Evolutionary conservation across 2,329 filamentous ascomycete species (phyloP).

Genomic region (Metarhizium brunneum): DNA sequence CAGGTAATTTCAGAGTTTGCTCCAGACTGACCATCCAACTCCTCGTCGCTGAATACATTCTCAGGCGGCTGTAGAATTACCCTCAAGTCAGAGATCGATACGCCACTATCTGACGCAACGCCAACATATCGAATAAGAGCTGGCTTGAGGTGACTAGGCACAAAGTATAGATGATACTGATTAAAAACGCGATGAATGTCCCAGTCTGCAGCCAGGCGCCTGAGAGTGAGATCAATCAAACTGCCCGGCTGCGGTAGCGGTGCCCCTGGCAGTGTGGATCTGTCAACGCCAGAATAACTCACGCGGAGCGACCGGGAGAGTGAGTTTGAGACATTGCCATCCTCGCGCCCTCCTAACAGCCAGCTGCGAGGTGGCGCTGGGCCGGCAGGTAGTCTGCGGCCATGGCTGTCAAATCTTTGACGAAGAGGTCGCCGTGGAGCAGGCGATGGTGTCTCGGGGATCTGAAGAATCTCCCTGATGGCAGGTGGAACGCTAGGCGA

Average conservation of each 20-base stretch:
- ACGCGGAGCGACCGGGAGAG: constrained; percentile 13
- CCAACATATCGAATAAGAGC: constrained; percentile 43
- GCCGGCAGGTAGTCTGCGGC: constrained; percentile 45
- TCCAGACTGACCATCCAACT: constrained; percentile 14
- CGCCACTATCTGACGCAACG: constrained; percentile 31
- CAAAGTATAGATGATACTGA: constrained; percentile 43
- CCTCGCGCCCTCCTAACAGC: constrained; percentile 22
- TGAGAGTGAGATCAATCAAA: constrained; percentile 42
- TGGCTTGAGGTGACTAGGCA: constrained; percentile 44
- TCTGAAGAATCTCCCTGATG: constrained; percentile 48
- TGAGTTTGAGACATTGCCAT: constrained; percentile 8
- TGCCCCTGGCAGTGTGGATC: constrained; percentile 32
- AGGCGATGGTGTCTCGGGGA: constrained; percentile 47
- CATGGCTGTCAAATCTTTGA: constrained; percentile 33
- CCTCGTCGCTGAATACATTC: constrained; percentile 16
- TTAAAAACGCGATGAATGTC: constrained; percentile 45
- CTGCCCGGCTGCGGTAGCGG: constrained; percentile 35
- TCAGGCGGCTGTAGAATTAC: constrained; percentile 30
- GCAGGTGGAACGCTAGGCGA: constrained; percentile 49
- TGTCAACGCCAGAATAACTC: constrained; percentile 10
- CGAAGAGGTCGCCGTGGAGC: constrained; percentile 35
- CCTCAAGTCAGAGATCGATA: constrained; percentile 41
- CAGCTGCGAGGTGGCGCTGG: constrained; percentile 52
- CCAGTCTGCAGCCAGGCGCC: constrained; percentile 45
- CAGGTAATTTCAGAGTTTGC: constrained; percentile 31